Percentiles rank a stretch among this genome's conserved stretches.
Evolutionary conservation across 2,329 filamentous ascomycete species (phyloP).

Genomic region (Aulographum hederae): DNA sequence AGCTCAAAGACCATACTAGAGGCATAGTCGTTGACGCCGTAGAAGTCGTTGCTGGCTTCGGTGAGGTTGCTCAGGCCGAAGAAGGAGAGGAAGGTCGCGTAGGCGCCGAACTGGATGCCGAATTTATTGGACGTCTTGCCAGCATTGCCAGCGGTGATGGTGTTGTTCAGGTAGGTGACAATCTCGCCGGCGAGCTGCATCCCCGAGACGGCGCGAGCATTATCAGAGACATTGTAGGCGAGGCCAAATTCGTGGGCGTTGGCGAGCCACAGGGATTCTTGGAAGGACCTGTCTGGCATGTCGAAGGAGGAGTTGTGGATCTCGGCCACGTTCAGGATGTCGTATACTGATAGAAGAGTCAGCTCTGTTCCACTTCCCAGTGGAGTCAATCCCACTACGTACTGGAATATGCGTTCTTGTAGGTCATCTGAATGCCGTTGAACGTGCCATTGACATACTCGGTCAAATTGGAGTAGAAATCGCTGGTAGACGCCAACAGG

Average conservation of each 20-base stretch:
- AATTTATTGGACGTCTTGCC: constrained; percentile 20
- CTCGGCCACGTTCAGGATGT: constrained; percentile 41
- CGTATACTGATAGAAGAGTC: constrained; percentile 26
- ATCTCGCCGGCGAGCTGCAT: constrained; percentile 29
- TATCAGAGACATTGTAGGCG: constrained; percentile 50
- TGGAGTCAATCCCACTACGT: constrained; percentile 11
- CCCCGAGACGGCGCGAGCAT: constrained; percentile 26
- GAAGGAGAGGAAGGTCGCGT: constrained; percentile 41
- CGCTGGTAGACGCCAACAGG: constrained; percentile 28
- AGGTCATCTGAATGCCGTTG: constrained; percentile 27
- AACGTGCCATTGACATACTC: constrained; percentile 33
- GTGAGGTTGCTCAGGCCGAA: constrained; percentile 38
- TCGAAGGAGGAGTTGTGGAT: constrained; percentile 49
- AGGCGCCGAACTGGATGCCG: constrained; percentile 41
- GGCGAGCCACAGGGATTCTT: constrained; percentile 46
- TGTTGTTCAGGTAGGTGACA: constrained; percentile 24
- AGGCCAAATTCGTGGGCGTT: constrained; percentile 67
- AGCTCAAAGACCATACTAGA: constrained; percentile 65
- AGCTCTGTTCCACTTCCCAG: background rate
- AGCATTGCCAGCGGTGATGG: constrained; percentile 17
- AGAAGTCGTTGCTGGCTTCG: constrained; percentile 42
- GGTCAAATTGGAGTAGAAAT: constrained; percentile 35
- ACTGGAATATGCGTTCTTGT: constrained; percentile 50
- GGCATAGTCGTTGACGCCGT: constrained; percentile 67
- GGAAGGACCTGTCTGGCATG: no score